Percentiles rank a stretch among this genome's conserved stretches.
phyloP scores from a whole-genome alignment of 495 filamentous ascomycete species.

The Hyphodiscus hymeniophilus region DNA sequence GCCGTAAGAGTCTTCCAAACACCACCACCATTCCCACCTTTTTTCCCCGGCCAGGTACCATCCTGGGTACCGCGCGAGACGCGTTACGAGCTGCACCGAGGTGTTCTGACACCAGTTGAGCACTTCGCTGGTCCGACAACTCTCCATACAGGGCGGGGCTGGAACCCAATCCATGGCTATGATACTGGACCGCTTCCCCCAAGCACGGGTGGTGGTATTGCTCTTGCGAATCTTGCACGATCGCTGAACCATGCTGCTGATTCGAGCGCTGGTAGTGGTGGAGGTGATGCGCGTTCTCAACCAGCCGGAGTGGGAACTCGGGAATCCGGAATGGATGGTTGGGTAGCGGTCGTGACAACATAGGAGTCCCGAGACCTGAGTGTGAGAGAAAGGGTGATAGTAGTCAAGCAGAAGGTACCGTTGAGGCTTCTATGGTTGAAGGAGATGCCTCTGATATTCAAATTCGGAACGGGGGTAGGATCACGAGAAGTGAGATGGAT shows the following conservation, averaged over 20 bases:
- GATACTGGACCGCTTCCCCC: neutral
- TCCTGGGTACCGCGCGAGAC: neutral
- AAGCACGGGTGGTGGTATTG: neutral
- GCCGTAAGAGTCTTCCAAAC: no score
- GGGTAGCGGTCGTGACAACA: no score
- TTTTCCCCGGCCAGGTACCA: neutral
- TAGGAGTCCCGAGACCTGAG: no score
- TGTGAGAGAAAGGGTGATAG: no score
- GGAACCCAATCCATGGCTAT: neutral
- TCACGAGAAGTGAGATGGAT: no score
- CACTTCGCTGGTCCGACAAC: neutral
- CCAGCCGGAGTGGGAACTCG: neutral
- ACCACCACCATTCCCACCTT: neutral
- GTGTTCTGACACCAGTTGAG: neutral
- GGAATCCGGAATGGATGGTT: no score
- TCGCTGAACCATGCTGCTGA: neutral
- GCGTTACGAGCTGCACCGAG: neutral
- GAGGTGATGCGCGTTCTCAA: neutral
- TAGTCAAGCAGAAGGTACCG: no score
- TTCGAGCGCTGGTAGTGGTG: neutral
- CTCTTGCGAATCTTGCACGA: no score
- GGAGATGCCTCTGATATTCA: no score
- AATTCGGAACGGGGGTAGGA: no score
- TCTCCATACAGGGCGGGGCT: neutral
- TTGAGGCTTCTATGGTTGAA: no score